Evolutionary conservation across 495 filamentous ascomycete genomes (phyloP).

Genomic region (Aspergillus taichungensis): DNA sequence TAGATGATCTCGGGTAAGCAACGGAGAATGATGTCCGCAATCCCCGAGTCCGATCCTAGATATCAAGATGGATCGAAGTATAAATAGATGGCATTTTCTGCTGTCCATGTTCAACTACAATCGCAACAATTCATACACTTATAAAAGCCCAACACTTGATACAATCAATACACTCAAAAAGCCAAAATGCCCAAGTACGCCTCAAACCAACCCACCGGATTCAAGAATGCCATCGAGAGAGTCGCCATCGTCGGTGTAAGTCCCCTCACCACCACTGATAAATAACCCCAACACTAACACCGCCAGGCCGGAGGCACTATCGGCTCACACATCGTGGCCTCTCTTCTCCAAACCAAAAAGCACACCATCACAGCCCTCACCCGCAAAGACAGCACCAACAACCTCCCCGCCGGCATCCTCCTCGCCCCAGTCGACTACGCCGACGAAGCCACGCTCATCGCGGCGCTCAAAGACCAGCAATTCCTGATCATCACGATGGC

Average conservation of each 20-base stretch:
- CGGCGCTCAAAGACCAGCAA: conserved; percentile 44
- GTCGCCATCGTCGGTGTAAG: conserved; percentile 44
- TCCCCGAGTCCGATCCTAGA: not conserved
- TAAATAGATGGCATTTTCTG: conserved; percentile 12
- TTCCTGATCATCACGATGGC: conserved; percentile 53
- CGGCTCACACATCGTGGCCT: conserved; percentile 43
- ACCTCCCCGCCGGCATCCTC: conserved; percentile 35
- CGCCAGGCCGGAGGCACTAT: conserved; percentile 50
- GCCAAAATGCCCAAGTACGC: conserved; percentile 21
- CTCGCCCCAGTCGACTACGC: conserved; percentile 41
- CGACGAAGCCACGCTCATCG: conserved; percentile 34
- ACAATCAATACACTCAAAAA: not conserved
- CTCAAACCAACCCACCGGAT: conserved; percentile 28
- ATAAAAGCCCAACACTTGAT: conserved; percentile 3
- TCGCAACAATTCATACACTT: conserved; percentile 3
- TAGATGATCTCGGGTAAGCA: too few relatives aligned
- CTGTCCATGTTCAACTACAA: conserved; percentile 1
- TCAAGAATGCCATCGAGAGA: conserved; percentile 34
- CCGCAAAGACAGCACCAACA: conserved; percentile 35
- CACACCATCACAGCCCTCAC: conserved; percentile 48
- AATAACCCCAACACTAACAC: conserved; percentile 8
- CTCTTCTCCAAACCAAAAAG: conserved; percentile 41
- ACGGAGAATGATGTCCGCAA: not conserved
- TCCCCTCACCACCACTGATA: not conserved
- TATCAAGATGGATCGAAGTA: conserved; percentile 4